Conservation (phyloP, 495 filamentous ascomycete species). For the Clohesyomyces aquaticus region DNA sequence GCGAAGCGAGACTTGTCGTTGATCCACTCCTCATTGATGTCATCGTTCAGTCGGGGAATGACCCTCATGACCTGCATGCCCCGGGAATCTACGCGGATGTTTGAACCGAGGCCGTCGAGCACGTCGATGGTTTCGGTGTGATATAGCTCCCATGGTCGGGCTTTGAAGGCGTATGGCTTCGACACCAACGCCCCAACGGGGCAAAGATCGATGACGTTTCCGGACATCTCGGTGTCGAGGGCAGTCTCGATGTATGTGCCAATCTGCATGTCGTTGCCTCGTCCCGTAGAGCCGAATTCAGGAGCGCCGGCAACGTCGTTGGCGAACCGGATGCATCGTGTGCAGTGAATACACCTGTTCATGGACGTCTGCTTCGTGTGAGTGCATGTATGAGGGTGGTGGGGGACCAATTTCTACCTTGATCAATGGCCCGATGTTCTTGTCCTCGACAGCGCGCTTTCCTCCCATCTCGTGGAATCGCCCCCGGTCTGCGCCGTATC, state of each 20-base stretch:
- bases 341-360: conserved; percentile 99
- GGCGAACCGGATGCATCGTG: conserved; percentile 94
- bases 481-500: conserved; percentile 93
- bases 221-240: conserved; percentile 90
- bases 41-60: conserved; percentile 88
- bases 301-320: conserved; percentile 96
- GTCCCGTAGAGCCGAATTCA: conserved; percentile 89
- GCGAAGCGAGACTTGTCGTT: conserved; percentile 98
- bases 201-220: conserved; percentile 97
- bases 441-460: conserved; percentile 97
- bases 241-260: conserved; percentile 94
- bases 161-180: conserved; percentile 97
- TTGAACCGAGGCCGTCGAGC: conserved; percentile 87
- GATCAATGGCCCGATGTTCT: conserved; percentile 97
- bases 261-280: conserved; percentile 96
- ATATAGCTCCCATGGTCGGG: conserved; percentile 94
- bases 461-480: conserved; percentile 93
- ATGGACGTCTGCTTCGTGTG: conserved; percentile 73
- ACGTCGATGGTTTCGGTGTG: conserved; percentile 94
- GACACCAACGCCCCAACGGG: conserved; percentile 95
- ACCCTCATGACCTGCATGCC: conserved; percentile 97
- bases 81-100: conserved; percentile 87
- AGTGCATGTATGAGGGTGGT: conserved; percentile 1
- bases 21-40: conserved; percentile 99
- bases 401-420: conserved; percentile 56